Evolutionary conservation across 768 basidiomycete genomes (phyloP), one percentile per base, ranked within the genome.

Genomic region (Rhodosporidiobolus odoratus): DNA sequence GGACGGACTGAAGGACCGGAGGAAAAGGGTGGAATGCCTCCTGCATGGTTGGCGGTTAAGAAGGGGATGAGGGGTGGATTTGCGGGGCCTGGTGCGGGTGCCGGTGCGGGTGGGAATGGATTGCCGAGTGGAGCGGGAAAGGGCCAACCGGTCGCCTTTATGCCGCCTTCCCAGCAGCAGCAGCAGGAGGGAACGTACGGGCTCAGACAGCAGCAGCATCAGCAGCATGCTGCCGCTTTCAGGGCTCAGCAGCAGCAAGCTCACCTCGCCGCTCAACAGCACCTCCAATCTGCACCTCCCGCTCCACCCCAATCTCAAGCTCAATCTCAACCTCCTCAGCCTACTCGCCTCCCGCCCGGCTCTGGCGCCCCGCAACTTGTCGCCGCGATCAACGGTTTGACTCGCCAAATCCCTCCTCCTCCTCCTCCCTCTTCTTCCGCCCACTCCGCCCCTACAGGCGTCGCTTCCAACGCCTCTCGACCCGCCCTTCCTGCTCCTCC

Each of bases 321-420:
- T 21, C 65, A 48, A 35, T 32, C 52, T 21, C 56, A 35, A 5
- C 56, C 57, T 27, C 43, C 32, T 40, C 32, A 4, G 56, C 38
- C 32, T 21, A 25, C 57, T 21, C 59, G 54, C 27, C 62, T 54
- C 34, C 68, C 68, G 4, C 64, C 64, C 23, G 65, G 65, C 32
- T 34, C 56, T 4, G 62, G 64, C 30, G 62, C 68, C 9, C 68
- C 72, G 21, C 65, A 69, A 41, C 68, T 74, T 62, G 73, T 74
- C 53, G 73, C 68, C n/a, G 73, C 73, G 5, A 74, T 74, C 66
- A 60, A 74, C 47, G 73, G 69, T 30, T 48, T 74, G 17, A 74
- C 73, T 10, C 68, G 69, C 25, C 65, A 54, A 10, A 69, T 74
- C 58, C 72, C 72, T 25, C 48, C 48, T 50, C 23, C 12, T 13